Evolutionary conservation across 257 asterid species (phyloP).

Genomic region (Handroanthus guayacan): DNA sequence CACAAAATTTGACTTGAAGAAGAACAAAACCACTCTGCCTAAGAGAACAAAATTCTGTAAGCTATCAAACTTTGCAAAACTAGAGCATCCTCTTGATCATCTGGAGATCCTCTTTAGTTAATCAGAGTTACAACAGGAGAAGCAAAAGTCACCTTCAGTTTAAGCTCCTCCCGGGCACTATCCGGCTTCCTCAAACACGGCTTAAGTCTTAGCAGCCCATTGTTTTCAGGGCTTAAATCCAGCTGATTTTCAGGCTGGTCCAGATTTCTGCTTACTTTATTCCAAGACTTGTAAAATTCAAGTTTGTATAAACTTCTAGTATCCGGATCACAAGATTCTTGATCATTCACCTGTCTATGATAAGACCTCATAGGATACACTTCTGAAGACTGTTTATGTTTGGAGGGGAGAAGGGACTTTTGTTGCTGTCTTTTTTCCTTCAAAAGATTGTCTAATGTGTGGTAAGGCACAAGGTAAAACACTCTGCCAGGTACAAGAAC

Average conservation of each 20-base stretch:
- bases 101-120: slow-evolving; percentile 27
- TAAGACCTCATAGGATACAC: too few relatives aligned
- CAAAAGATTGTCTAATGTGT: slow-evolving; percentile 31
- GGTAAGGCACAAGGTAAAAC: slow-evolving; percentile 38
- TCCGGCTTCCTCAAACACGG: slow-evolving; percentile 45
- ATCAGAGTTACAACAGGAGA: slow-evolving; percentile 22
- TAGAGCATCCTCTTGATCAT: slow-evolving; percentile 1
- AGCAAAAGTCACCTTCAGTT: slow-evolving; percentile 42
- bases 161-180: slow-evolving; percentile 32
- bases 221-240: neutral
- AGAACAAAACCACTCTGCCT: neutral
- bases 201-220: slow-evolving; percentile 7
- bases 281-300: slow-evolving; percentile 33
- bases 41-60: neutral
- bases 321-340: neutral
- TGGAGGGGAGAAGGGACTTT: neutral
- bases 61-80: slow-evolving; percentile 1
- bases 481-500: slow-evolving; percentile 35
- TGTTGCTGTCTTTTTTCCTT: slow-evolving; percentile 21
- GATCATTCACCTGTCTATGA: neutral
- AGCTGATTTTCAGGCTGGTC: neutral
- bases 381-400: neutral
- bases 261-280: slow-evolving; percentile 21
- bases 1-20: neutral
- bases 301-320: neutral